phyloP scores from a whole-genome alignment of 2,329 filamentous ascomycete genomes.

The Ceratocystis lukuohia region DNA sequence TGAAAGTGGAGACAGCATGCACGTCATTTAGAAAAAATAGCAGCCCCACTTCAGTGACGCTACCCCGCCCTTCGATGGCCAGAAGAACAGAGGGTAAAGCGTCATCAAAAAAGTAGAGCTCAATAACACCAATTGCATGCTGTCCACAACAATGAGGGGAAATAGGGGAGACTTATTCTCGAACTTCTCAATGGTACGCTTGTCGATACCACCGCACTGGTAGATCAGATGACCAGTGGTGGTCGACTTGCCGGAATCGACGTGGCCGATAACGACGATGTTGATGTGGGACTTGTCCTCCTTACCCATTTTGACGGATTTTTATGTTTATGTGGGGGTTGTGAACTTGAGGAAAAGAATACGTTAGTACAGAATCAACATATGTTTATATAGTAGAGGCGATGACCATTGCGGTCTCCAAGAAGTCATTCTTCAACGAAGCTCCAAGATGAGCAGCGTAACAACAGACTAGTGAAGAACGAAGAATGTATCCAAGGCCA shows the following conservation, averaged over 20 bases:
- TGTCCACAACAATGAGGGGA: not conserved
- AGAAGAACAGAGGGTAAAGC: not conserved
- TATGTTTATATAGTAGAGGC: not conserved
- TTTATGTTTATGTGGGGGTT: slow-evolving; percentile 11
- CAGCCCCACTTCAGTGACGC: not conserved
- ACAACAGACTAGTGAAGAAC: not conserved
- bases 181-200: slow-evolving; percentile 99
- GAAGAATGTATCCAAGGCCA: not conserved
- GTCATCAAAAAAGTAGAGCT: not conserved
- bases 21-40: not conserved
- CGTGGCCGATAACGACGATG: slow-evolving; percentile 98
- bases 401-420: not conserved
- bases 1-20: slow-evolving; percentile 11
- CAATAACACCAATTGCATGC: not conserved
- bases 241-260: slow-evolving; percentile 98
- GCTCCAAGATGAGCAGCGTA: too few species aligned
- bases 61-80: not conserved
- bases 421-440: too few species aligned
- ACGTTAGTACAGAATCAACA: not conserved
- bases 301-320: slow-evolving; percentile 48
- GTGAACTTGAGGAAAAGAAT: slow-evolving; percentile 9
- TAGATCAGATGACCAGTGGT: slow-evolving; percentile 96
- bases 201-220: slow-evolving; percentile 99
- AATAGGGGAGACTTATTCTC: slow-evolving; percentile 60
- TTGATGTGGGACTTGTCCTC: slow-evolving; percentile 92